These are phyloP conservation scores for Volvox reticuliferus DNA, from an alignment of 139 green algal species.

Conservation along the genomic window DNA sequence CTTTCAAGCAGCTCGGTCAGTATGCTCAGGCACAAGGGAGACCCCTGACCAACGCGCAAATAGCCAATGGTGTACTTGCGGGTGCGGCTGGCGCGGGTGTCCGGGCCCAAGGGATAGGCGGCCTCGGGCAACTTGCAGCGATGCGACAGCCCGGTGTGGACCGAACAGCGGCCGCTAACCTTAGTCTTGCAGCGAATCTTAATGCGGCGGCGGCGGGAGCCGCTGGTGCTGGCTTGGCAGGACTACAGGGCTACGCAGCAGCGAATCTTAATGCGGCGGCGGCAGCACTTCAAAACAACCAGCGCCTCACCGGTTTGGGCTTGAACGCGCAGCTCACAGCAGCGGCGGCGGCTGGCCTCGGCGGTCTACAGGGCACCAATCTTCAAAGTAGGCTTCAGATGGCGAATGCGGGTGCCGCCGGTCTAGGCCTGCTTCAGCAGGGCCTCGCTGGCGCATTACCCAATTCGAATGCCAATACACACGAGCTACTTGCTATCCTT, in stretches of 20 bases:
- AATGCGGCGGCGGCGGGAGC: constrained; percentile 29
- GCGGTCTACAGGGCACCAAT: constrained; percentile 31
- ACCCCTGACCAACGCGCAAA: constrained; percentile 23
- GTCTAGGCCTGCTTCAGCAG: constrained; percentile 49
- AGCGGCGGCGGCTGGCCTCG: background rate
- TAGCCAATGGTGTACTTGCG: constrained; percentile 39
- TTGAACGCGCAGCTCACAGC: constrained; percentile 44
- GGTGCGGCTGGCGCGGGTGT: constrained; percentile 24
- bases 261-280: constrained; percentile 43
- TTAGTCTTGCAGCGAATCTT: constrained; percentile 35
- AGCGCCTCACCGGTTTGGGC: constrained; percentile 32
- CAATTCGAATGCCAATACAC: constrained; percentile 26
- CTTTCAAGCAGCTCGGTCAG: constrained; percentile 27
- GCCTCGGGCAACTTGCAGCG: constrained; percentile 17
- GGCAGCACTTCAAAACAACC: constrained; percentile 38
- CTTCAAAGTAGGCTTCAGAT: constrained; percentile 41
- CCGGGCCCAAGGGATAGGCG: constrained; percentile 21
- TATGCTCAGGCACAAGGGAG: constrained; percentile 42
- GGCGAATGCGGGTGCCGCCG: constrained; percentile 26
- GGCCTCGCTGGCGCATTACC: constrained; percentile 25
- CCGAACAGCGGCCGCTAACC: constrained; percentile 13
- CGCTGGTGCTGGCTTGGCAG: constrained; percentile 10
- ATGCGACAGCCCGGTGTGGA: constrained; percentile 32
- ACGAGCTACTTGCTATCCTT: constrained; percentile 50
- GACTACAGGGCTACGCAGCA: constrained; percentile 41